Evolutionary conservation across 2,329 filamentous ascomycete genomes (phyloP).

Genomic region (Fusarium liriodendri): DNA sequence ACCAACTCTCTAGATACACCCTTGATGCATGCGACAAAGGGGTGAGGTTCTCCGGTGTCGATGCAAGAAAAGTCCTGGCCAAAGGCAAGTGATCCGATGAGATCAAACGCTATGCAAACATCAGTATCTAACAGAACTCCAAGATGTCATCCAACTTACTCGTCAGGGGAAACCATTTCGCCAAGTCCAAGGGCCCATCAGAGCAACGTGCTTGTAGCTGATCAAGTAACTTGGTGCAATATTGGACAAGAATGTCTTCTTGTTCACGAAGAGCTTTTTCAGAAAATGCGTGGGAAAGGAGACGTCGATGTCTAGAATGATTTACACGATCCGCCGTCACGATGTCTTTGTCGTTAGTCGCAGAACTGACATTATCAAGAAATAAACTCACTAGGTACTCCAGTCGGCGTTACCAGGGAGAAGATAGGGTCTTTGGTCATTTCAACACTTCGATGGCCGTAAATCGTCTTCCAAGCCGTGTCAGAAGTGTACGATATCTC

Average conservation of each 20-base stretch:
- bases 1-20: slow-evolving; percentile 29
- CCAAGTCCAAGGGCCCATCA: slow-evolving; percentile 19
- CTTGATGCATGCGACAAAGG: slow-evolving; percentile 34
- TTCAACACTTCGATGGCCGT: slow-evolving; percentile 26
- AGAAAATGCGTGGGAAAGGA: slow-evolving; percentile 33
- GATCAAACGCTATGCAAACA: slow-evolving; percentile 22
- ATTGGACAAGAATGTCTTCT: slow-evolving; percentile 26
- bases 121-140: background rate
- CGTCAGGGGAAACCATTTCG: slow-evolving; percentile 31
- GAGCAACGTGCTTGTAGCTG: slow-evolving; percentile 16
- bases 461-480: slow-evolving; percentile 32
- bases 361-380: background rate
- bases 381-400: slow-evolving; percentile 28
- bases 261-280: slow-evolving; percentile 36
- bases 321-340: slow-evolving; percentile 31
- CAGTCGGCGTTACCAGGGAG: slow-evolving; percentile 29
- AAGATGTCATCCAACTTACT: slow-evolving; percentile 3
- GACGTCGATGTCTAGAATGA: slow-evolving; percentile 29
- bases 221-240: slow-evolving; percentile 24
- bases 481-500: slow-evolving; percentile 33
- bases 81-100: slow-evolving; percentile 36
- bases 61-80: slow-evolving; percentile 34
- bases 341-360: slow-evolving; percentile 23
- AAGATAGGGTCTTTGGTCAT: slow-evolving; percentile 37
- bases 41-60: slow-evolving; percentile 29